Base-by-base conservation (phyloP, 2,329 filamentous ascomycete species). In the Rutstroemia sp. region DNA sequence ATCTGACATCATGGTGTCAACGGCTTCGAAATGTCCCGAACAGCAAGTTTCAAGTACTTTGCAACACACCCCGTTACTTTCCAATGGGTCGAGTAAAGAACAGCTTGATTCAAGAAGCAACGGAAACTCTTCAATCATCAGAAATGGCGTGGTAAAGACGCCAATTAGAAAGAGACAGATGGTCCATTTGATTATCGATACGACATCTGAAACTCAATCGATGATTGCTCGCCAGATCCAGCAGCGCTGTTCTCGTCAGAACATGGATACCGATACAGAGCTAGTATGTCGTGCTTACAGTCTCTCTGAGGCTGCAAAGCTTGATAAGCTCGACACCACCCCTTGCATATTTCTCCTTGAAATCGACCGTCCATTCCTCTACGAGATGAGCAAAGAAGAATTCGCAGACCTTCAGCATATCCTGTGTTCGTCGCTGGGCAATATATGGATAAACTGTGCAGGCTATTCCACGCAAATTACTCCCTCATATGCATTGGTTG, bases 261-360 rank as follows among this genome's bases (percentile, higher is more conserved):
- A 23, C 23, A 23, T 23, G 23, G 23, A 23, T 23, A 23, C 23
- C 23, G 23, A 23, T 23, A 23, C 23, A 23, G 23, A 23, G 3
- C 23, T 23, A 23, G 23, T 23, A 23, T 23, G 23, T 23, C 23
- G 37, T 39, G 16, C 16, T 34, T 38, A 16, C 5, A 49, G 12
- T 38, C 47, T 49, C 16, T 49, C 47, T 12, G 16, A n/a, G 9
- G 18, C 46, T 16, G 16, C 27, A 37, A 37, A 37, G 12, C 16
- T 34, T 21, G 7, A 14, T 2, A 10, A 49, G 18, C 46, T 49
- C 8, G 16, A 49, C 4, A 38, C 47, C n/a, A 21, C 37, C 27
- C 30, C 27, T 18, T 49, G 27, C 47, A 51, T 51, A 25, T 51
- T 42, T 51, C 37, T 42, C 38, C 37, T 51, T 16, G 49, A 51